Evolutionary conservation across 495 filamentous ascomycete species (phyloP).

Genomic region (Talaromyces liani): DNA sequence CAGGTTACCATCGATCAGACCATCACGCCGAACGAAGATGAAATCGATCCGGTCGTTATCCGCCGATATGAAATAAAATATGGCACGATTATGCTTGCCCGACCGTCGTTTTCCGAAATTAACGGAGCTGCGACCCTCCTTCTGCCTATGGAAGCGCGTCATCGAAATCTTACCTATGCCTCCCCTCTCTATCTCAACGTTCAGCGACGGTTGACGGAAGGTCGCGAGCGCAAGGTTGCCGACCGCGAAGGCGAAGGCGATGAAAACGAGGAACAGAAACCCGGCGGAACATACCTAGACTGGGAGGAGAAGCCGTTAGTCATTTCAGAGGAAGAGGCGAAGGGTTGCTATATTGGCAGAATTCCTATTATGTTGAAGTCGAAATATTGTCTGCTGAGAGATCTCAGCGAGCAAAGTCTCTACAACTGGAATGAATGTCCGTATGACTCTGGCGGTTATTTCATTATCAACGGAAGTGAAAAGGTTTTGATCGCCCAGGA

Average conservation of each 20-base stretch:
- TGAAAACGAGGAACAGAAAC: slow-evolving; percentile 34
- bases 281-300: slow-evolving; percentile 36
- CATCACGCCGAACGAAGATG: slow-evolving; percentile 60
- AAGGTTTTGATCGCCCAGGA: slow-evolving; percentile 99
- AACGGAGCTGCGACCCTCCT: slow-evolving; percentile 78
- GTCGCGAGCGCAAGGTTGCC: slow-evolving; percentile 62
- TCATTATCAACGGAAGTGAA: slow-evolving; percentile 99
- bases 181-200: slow-evolving; percentile 83
- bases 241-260: slow-evolving; percentile 45
- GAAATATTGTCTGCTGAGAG: slow-evolving; percentile 80
- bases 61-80: slow-evolving; percentile 92
- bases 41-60: slow-evolving; percentile 64
- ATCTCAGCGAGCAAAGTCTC: slow-evolving; percentile 69
- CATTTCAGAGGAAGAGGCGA: slow-evolving; percentile 56
- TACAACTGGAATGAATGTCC: slow-evolving; percentile 91
- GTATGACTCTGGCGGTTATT: slow-evolving; percentile 96
- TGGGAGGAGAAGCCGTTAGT: slow-evolving; percentile 48
- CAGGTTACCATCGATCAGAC: slow-evolving; percentile 84
- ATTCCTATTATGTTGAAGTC: slow-evolving; percentile 97
- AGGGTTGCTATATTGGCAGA: slow-evolving; percentile 79
- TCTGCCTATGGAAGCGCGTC: slow-evolving; percentile 83
- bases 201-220: slow-evolving; percentile 68
- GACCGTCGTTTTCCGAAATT: slow-evolving; percentile 82
- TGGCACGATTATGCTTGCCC: slow-evolving; percentile 72
- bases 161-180: slow-evolving; percentile 92